Evolutionary conservation across 108 stramenopile species (phyloP), one percentile per base, ranked within the genome.

Genomic region (Pseudonitzschia multiseries): DNA sequence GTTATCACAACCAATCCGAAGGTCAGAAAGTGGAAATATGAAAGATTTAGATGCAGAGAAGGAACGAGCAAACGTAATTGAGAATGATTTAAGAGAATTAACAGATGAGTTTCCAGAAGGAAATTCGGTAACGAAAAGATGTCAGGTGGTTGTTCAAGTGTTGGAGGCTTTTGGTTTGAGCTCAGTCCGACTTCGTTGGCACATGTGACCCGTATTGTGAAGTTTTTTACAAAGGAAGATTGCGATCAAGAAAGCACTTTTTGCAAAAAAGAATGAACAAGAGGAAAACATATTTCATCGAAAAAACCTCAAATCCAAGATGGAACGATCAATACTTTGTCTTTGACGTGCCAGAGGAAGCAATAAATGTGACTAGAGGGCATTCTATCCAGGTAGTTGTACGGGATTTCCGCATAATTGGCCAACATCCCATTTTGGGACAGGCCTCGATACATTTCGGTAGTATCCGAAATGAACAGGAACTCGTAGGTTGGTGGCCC

Each of bases 401-500:
- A 20, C 63, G 87, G 70, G 78, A 88, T 83, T 81, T 79, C 83
- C 59, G 87, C 17, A 17, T 68, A 53, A 57, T 86, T 67, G 80
- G 84, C 12, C 81, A 81, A 26, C 78, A 86, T 68, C 71, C 74
- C 63, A 79, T 85, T 33, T 65, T 94, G 10, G 90, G 90, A 2
- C 84, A 87, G 75, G 82, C 84, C 13, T 77, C 88, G 56, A 81
- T 96, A 29, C 89, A 89, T 33, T 70, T 96, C 26, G 82, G 82
- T 31, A 86, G 81, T 67, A 56, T 96, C 28, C 75, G 78, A 65
- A 75, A 83, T 66, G 92, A 96, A 65, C 68, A 85, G 62, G 91
- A 91, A 68, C 65, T 82, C 26, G 76, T 91, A 24, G 96, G 93
- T 0, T 96, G 96, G 96, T 96, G 84, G 70, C 96, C 96, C 31